A percentile compares a stretch with the other conserved stretches of the same genome.
Evolutionary conservation across 805 yeast species (phyloP).

Genomic region (Wickerhamomyces kurtzmanii): DNA sequence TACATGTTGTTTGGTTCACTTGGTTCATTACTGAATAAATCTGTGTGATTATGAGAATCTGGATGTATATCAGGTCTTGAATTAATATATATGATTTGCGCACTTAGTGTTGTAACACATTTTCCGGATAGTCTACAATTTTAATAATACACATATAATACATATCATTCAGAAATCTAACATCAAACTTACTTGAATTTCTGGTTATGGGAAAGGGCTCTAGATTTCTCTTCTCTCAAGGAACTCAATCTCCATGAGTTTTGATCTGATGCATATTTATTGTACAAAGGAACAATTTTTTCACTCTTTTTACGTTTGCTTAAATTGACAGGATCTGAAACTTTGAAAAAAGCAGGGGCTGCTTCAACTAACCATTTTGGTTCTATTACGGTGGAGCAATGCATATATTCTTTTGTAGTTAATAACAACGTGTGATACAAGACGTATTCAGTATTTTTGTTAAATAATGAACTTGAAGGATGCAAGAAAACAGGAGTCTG

Average conservation of each 20-base stretch:
- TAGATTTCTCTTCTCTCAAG: conserved; percentile 18
- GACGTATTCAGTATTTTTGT: conserved; percentile 62
- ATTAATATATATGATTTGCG: too few species aligned
- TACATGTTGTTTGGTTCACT: too few species aligned
- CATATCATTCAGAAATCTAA: too few species aligned
- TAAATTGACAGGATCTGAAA: conserved; percentile 37
- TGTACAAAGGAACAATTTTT: conserved; percentile 65
- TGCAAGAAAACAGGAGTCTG: conserved; percentile 72
- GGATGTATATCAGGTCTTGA: too few species aligned
- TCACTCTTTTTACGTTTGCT: conserved; percentile 46
- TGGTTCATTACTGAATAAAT: too few species aligned
- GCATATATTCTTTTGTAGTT: conserved; percentile 88
- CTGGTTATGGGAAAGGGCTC: too few species aligned
- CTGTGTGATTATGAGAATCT: too few species aligned
- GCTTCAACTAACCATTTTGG: conserved; percentile 66
- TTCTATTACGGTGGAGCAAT: conserved; percentile 74
- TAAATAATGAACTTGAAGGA: conserved; percentile 72
- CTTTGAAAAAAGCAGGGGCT: conserved; percentile 69
- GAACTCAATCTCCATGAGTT: conserved; percentile 71
- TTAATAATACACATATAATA: too few species aligned
- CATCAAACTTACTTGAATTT: too few species aligned
- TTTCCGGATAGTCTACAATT: too few species aligned
- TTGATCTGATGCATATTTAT: conserved; percentile 47
- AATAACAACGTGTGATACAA: conserved; percentile 73
- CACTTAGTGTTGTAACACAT: too few species aligned